Base-by-base conservation (phyloP, 306 rosid genomes). In the Mimosa bimucronata region DNA sequence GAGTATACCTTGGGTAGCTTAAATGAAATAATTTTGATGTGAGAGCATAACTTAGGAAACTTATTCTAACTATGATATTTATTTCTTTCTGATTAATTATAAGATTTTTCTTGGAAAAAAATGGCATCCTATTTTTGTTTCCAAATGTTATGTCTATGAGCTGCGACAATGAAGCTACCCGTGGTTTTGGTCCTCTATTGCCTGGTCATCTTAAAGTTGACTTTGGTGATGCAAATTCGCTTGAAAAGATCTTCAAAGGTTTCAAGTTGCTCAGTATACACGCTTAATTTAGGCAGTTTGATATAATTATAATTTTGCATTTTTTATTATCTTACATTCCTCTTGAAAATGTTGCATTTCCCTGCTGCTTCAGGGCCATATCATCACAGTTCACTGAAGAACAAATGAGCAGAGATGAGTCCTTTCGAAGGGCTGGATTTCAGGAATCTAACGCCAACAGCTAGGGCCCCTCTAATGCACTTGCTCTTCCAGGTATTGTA, bases 381-480 rank as follows among this genome's bases (percentile, higher is more conserved):
- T 85, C 93, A 31, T 90, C 97, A 0, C 98, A 89, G 46, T 95
- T 95, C 81, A 85, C 97, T 9, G 97, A 91, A 83, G 91, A 88
- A 79, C 99, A 96, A 82, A 93, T 96, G 98, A 95, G 97, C 71
- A 84, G 99, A 71, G 93, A 95, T 7, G 99, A 95, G 79, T 95
- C 98, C 9, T 93, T 93, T 60, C 88, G 99, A 29, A 89, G 98
- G 82, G 96, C 97, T 76, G 98, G 98, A 31, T 96, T 96, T 86
- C 98, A 93, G 88, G 93, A 84, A 81, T 85, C 98, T 71, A 93
- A 87, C 83, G 48, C 62, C 82, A 85, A 38, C 90, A 84, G 66
- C 53, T 91, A 0, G 91, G 82, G 84, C n/a, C 78, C 93, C 6
- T 86, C 97, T 41, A 89, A 80, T 52, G 46, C 77, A 2, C 93